Base-by-base conservation (phyloP, 306 rosid genomes). In the Albizia julibrissin region DNA sequence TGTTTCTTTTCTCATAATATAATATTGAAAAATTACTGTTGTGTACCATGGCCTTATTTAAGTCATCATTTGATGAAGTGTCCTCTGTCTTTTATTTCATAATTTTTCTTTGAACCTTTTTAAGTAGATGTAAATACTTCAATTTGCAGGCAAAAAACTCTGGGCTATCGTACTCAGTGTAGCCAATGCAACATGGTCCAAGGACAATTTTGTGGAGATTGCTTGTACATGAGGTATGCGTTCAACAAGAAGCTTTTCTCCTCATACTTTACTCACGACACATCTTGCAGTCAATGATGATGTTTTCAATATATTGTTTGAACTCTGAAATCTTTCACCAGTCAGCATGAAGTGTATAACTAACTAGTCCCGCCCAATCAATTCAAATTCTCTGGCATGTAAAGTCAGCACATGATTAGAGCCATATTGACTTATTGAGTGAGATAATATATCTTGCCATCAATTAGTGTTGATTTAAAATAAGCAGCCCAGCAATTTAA, bases 181-280 rank as follows among this genome's bases (percentile, higher is more conserved):
- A 77, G 87, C 89, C 64, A 81, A 44, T 96, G 99, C 88, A 84
- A 85, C 82, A 64, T 83, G 91, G 86, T 89, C 59, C 94, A 88
- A 84, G 99, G 99, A 40, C 98, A 96, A 83, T 93, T 96, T 84
- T 96, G 98, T 85, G 99, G 99, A 39, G 99, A 96, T 83, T 96
- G 99, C 88, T 83, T 96, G 86, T 96, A 93, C 86, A 96, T 91
- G 94, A 91, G 98, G 99, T 96, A 87, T 82, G 73, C 50, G 68
- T 78, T 82, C 79, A 71, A 65, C 40, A 72, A 39, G 49, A 40
- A 69, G 70, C 33, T 61, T 61, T 62, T 27, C 46, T 71, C 52
- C 81, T 75, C 33, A 78, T 15, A 14, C 11, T 2, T 27, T 29
- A 29, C 31, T 6, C 69, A 15, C 21, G 9, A 8, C 21, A n/a